A percentile compares a stretch with the other conserved stretches of the same genome.
phyloP scores from a whole-genome alignment of 2,329 filamentous ascomycete species.

The Orbilia brochopaga region DNA sequence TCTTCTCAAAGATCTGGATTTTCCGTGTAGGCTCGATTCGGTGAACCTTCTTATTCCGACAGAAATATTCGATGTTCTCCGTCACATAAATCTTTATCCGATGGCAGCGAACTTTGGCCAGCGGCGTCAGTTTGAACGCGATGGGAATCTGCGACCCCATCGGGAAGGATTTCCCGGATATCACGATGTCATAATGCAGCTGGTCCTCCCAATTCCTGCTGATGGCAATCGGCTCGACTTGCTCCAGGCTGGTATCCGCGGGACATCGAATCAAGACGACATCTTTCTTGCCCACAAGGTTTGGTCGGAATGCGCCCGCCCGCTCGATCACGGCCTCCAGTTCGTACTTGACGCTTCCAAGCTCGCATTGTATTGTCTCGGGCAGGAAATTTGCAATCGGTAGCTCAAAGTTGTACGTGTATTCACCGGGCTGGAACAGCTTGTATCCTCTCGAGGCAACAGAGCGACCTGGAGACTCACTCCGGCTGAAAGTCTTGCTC shows the following conservation, averaged over 20 bases:
- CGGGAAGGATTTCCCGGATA: conserved; percentile 93
- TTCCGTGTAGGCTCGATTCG: conserved; percentile 83
- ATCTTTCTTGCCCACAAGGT: conserved; percentile 80
- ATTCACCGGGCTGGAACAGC: conserved; percentile 78
- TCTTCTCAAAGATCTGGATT: conserved; percentile 85
- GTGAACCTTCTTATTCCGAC: conserved; percentile 81
- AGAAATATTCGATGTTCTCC: conserved; percentile 90
- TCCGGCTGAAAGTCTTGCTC: conserved; percentile 83
- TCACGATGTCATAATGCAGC: conserved; percentile 92
- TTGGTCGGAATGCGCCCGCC: conserved; percentile 86
- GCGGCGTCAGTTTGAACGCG: conserved; percentile 87
- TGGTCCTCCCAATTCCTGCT: conserved; percentile 94
- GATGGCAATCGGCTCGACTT: conserved; percentile 91
- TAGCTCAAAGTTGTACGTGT: conserved; percentile 79
- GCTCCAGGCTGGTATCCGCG: conserved; percentile 84
- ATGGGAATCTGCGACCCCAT: conserved; percentile 87
- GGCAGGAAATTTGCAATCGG: conserved; percentile 77
- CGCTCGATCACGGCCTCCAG: conserved; percentile 84
- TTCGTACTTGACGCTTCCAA: conserved; percentile 86
- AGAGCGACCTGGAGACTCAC: conserved; percentile 67
- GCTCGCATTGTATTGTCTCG: conserved; percentile 85
- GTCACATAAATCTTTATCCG: conserved; percentile 90
- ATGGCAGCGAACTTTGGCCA: conserved; percentile 92
- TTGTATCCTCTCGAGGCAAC: conserved; percentile 81
- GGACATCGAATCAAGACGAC: conserved; percentile 83